Evolutionary conservation across 2,329 filamentous ascomycete genomes (phyloP).

Genomic region (Ophiocordyceps camponoti-floridani): DNA sequence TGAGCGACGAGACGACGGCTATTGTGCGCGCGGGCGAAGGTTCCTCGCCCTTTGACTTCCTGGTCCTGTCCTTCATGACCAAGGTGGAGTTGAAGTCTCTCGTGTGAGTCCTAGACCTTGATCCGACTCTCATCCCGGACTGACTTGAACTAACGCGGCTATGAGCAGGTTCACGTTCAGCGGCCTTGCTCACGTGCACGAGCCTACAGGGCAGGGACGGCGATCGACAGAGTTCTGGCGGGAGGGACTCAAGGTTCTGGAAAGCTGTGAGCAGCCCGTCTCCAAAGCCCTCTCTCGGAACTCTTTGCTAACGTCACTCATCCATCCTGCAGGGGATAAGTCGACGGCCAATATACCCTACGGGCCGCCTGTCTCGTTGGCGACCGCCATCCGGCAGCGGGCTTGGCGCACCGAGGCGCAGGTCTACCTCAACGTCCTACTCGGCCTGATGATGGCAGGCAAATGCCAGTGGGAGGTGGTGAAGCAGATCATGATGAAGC

Average conservation of each 20-base stretch:
- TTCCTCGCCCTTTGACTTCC: slow-evolving; percentile 28
- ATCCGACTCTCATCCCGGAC: background rate
- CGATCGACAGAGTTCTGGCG: slow-evolving; percentile 21
- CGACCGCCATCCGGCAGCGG: slow-evolving; percentile 37
- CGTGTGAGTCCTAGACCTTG: slow-evolving; percentile 22
- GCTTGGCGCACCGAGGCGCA: slow-evolving; percentile 49
- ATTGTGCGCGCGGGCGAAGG: slow-evolving; percentile 30
- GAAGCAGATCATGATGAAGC: slow-evolving; percentile 33
- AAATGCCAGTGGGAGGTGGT: slow-evolving; percentile 54
- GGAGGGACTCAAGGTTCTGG: slow-evolving; percentile 24
- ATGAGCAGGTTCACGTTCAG: slow-evolving; percentile 31
- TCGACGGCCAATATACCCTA: slow-evolving; percentile 17
- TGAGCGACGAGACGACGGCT: slow-evolving; percentile 38
- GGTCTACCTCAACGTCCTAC: slow-evolving; percentile 53
- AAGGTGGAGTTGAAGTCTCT: slow-evolving; percentile 39
- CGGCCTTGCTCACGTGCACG: slow-evolving; percentile 27
- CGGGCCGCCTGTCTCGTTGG: slow-evolving; percentile 30
- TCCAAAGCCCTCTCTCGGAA: background rate
- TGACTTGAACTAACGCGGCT: slow-evolving; percentile 4
- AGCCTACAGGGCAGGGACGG: slow-evolving; percentile 13
- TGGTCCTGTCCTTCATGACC: slow-evolving; percentile 42
- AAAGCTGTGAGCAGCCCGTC: slow-evolving; percentile 22
- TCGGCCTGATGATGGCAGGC: slow-evolving; percentile 50
- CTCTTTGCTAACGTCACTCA: background rate
- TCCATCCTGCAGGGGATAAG: slow-evolving; percentile 13